Percentiles rank a stretch among this genome's conserved stretches.
Conservation (phyloP, 768 basidiomycete species). For the Roridomyces roridus region DNA sequence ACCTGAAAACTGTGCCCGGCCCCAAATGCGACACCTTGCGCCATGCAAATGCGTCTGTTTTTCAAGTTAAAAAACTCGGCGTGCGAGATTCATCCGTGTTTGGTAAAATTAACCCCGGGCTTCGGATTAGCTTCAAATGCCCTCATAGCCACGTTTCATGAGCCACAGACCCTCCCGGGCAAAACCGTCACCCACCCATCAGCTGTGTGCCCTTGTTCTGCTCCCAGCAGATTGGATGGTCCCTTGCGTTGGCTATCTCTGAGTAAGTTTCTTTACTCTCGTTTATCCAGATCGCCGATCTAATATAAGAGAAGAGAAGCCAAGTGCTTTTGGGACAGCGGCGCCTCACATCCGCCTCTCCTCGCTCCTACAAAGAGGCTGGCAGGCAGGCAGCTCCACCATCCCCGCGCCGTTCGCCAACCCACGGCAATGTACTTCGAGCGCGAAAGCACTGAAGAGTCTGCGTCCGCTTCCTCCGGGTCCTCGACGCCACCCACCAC, state of each 20-base stretch:
- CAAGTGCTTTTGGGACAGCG: slow-evolving; percentile 4
- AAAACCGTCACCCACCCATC: slow-evolving; percentile 14
- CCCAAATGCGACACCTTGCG: slow-evolving; percentile 1
- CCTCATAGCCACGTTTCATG: slow-evolving; percentile 21
- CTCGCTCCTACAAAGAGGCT: background rate
- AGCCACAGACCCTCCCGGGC: slow-evolving; percentile 18
- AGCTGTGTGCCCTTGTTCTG: slow-evolving; percentile 12
- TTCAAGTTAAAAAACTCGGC: background rate
- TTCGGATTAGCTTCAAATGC: slow-evolving; percentile 15
- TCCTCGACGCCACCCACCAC: slow-evolving; percentile 19
- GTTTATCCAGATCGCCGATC: slow-evolving; percentile 15
- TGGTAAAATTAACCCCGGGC: slow-evolving; percentile 7
- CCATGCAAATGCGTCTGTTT: background rate
- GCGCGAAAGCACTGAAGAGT: slow-evolving; percentile 17
- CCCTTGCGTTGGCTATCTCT: slow-evolving; percentile 13
- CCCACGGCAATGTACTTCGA: slow-evolving; percentile 20
- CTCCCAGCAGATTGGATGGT: slow-evolving; percentile 19
- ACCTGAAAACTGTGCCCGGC: slow-evolving; percentile 1
- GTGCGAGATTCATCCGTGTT: slow-evolving; percentile 14
- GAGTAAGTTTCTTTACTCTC: slow-evolving; percentile 10
- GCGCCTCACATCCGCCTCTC: slow-evolving; percentile 3
- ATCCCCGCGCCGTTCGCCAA: background rate
- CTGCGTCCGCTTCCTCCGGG: slow-evolving; percentile 17
- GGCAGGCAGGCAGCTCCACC: slow-evolving; percentile 3
- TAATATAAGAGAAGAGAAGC: slow-evolving; percentile 10